A percentile compares a stretch with the other conserved stretches of the same genome.
Conservation (phyloP, 176 grass and related monocot species). For the Panicum miliaceum region DNA sequence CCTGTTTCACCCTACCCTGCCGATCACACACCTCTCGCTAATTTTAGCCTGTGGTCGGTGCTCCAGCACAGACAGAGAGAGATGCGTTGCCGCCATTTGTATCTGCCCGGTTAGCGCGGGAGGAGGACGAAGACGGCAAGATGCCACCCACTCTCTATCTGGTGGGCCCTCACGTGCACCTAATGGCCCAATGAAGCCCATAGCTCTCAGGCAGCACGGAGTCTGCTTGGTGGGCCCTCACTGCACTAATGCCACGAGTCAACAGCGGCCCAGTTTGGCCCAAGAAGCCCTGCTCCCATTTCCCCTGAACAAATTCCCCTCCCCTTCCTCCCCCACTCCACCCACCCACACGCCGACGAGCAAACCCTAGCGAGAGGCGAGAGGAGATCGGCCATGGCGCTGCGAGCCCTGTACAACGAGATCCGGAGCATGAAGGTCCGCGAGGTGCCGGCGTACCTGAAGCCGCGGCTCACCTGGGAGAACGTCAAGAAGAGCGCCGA, state of each 20-base stretch:
- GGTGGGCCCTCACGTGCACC: neutral
- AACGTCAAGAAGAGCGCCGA: constrained; percentile 77
- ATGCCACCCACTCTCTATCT: neutral
- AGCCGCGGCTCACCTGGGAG: constrained; percentile 72
- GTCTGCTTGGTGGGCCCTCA: neutral
- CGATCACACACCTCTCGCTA: constrained; percentile 10
- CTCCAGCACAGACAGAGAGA: neutral
- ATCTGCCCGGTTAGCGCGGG: neutral
- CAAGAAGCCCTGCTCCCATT: neutral
- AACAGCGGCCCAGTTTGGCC: neutral
- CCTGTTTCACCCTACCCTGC: neutral
- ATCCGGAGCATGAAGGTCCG: constrained; percentile 80
- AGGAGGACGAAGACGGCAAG: constrained; percentile 1
- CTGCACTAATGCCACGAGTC: neutral
- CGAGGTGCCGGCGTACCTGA: constrained; percentile 65
- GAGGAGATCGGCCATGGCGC: constrained; percentile 57
- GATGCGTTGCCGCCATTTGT: constrained; percentile 6
- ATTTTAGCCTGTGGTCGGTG: constrained; percentile 34
- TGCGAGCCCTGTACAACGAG: constrained; percentile 80
- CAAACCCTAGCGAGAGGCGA: constrained; percentile 47
- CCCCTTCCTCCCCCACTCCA: constrained; percentile 6
- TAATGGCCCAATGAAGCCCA: neutral
- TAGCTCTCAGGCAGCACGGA: neutral
- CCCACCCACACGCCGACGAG: constrained; percentile 37
- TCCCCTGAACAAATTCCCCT: constrained; percentile 30